These are phyloP conservation scores for Typha latifolia DNA, from an alignment of 176 grass and related monocot species.

Conservation along the genomic window DNA sequence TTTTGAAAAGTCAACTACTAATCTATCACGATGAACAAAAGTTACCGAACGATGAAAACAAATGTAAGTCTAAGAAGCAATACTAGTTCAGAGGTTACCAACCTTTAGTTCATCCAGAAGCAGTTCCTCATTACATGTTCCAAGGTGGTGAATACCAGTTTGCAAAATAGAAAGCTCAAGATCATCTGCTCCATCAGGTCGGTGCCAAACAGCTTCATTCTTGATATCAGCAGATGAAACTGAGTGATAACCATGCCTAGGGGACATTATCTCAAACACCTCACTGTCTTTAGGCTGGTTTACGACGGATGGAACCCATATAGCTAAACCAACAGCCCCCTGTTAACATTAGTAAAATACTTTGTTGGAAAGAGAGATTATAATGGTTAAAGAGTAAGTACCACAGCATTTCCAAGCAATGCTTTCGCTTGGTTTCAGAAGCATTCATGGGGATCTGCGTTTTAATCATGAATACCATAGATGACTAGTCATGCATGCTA, in stretches of 20 bases:
- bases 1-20: not conserved
- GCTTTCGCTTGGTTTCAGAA: not conserved
- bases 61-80: not conserved
- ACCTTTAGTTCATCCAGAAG: conserved; percentile 97
- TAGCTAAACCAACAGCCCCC: conserved; percentile 98
- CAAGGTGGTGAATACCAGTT: conserved; percentile 34
- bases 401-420: not conserved
- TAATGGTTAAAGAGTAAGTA: not conserved
- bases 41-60: not conserved
- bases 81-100: conserved; percentile 8
- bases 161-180: conserved; percentile 54
- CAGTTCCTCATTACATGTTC: conserved; percentile 49
- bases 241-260: conserved; percentile 58
- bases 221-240: conserved; percentile 42
- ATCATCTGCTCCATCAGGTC: conserved; percentile 29
- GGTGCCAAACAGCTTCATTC: conserved; percentile 26
- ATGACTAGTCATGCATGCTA: not conserved
- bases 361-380: conserved; percentile 8
- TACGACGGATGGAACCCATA: conserved; percentile 96
- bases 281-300: conserved; percentile 59
- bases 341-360: conserved; percentile 17
- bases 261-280: conserved; percentile 32
- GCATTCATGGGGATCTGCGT: not conserved
- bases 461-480: not conserved
- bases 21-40: not conserved